Evolutionary conservation across 1,284 basidiomycete genomes (phyloP), one percentile per base, ranked within the genome.

Genomic region (Mycosarcoma mackinlayi): DNA sequence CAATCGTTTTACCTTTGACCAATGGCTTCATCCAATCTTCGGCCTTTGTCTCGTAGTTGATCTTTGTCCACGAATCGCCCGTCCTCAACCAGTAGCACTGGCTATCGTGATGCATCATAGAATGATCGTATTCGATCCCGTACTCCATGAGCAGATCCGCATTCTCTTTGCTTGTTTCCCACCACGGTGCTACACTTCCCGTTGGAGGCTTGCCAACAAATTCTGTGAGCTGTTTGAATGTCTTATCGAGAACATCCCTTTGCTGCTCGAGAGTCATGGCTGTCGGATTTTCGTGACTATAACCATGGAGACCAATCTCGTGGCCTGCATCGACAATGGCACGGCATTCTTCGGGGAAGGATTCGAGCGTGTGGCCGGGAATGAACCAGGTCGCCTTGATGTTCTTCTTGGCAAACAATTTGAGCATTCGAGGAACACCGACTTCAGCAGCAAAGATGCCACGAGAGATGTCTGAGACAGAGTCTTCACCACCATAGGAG

Each of bases 1-100:
- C 89, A 0, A 90, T 91, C 41, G 86, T 85, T 30, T 89, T 88
- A 1, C 90, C 91, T 44, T 86, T 85, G 42, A 83, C 80, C 4
- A 92, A 85, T 0, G 91, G 90, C 75, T 89, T 87, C 91, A 92
- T 92, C 91, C 90, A 92, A 0, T 85, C 85, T 62, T 86, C 80
- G 3, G 91, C 90, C 27, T 86, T 81, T 19, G 60, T 24, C 4
- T 82, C 77, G 80, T 91, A 91, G 77, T 91, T 85, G 62, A 92
- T 91, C 78, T 90, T 90, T 30, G 87, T 89, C 90, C 91, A 92
- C 4, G 83, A 83, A 73, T 92, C 90, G 57, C 88, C 85, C 60
- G 89, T 88, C 37, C 89, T 86, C 35, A 91, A 83, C 79, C 89
- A 91, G 78, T 88, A 91, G n/a, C 88, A 87, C 75, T 90, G 87